Percentiles rank a stretch among this genome's conserved stretches.
These are phyloP conservation scores for Epichloe sp. DNA, from an alignment of 2,329 filamentous ascomycete species.

Conservation along the genomic window DNA sequence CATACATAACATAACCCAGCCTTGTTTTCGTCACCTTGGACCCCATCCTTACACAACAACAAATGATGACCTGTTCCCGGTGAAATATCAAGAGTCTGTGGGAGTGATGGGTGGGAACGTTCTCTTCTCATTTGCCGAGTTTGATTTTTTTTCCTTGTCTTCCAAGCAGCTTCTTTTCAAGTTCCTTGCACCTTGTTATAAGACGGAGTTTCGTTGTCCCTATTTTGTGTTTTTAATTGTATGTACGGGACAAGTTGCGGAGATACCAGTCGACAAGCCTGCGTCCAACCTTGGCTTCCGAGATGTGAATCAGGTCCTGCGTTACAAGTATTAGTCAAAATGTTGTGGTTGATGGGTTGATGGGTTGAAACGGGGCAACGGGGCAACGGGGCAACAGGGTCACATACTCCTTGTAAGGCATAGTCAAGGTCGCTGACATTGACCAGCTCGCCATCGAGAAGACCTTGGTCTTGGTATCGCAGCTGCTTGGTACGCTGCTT, in stretches of 20 bases:
- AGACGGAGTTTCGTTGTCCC: neutral
- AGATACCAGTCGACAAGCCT: conserved; percentile 99
- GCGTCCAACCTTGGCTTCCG: conserved; percentile 93
- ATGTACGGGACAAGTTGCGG: conserved; percentile 88
- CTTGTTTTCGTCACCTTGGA: neutral
- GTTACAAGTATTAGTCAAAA: conserved; percentile 10
- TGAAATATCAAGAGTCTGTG: neutral
- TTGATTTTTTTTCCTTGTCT: neutral
- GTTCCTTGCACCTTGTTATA: neutral
- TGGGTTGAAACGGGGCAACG: neutral
- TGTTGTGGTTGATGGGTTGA: neutral
- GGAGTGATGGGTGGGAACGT: neutral
- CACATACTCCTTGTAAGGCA: conserved; percentile 78
- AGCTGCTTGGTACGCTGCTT: conserved; percentile 98
- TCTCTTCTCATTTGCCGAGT: neutral
- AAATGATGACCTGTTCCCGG: neutral
- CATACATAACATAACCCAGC: conserved; percentile 11
- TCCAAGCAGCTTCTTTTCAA: neutral
- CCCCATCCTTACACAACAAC: neutral
- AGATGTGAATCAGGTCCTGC: conserved; percentile 93
- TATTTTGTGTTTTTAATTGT: conserved; percentile 36
- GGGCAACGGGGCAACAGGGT: neutral
- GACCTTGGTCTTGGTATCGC: conserved; percentile 75
- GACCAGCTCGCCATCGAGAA: conserved; percentile 84
- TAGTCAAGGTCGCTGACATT: conserved; percentile 96